Conservation (phyloP, 345 rosid genomes). For the Linum trigynum region DNA sequence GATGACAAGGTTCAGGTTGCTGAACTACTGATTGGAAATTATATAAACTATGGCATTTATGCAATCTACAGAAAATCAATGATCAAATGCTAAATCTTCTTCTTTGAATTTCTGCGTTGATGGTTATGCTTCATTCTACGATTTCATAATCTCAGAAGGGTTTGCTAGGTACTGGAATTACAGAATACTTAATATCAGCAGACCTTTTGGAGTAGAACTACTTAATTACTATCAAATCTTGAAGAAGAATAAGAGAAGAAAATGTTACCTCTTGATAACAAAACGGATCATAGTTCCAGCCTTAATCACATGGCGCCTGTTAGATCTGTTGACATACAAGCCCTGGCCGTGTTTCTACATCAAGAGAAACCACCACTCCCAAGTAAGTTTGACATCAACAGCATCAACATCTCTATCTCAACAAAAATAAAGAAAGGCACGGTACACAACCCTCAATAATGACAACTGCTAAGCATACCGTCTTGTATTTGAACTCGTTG, state of each 20-base stretch:
- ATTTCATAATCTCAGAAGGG: neutral
- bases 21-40: too few relatives aligned
- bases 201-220: constrained; percentile 12
- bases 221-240: constrained; percentile 3
- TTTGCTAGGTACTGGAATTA: too few relatives aligned
- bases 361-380: neutral
- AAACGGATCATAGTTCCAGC: constrained; percentile 62
- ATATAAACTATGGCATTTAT: too few relatives aligned
- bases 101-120: too few relatives aligned
- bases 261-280: constrained; percentile 58
- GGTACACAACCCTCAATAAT: too few relatives aligned
- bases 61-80: too few relatives aligned
- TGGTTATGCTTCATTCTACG: neutral
- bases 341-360: constrained; percentile 49
- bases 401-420: constrained; percentile 7
- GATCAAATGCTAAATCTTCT: too few relatives aligned
- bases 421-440: neutral
- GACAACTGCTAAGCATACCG: constrained; percentile 21
- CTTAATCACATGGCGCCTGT: constrained; percentile 53
- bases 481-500: constrained; percentile 48
- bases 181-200: constrained; percentile 5
- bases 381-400: neutral
- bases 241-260: neutral
- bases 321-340: constrained; percentile 40
- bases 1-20: too few relatives aligned